Base-by-base conservation (phyloP, 768 basidiomycete species). In the Suillus subaureus region DNA sequence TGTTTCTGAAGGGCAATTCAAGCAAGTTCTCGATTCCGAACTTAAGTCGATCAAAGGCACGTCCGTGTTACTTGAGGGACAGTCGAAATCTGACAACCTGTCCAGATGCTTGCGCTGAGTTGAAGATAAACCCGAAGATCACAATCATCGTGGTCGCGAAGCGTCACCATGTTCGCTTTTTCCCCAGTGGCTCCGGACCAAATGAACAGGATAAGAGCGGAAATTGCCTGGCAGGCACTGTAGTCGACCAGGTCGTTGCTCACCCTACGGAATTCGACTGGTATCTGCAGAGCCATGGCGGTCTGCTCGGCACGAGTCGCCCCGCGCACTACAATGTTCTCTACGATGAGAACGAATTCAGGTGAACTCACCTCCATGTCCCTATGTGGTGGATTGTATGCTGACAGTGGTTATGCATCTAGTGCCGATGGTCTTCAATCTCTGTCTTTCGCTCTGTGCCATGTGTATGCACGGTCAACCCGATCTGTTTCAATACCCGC, bases 111-210 rank as follows among this genome's bases (percentile, higher is more conserved):
- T 94, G 91, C 67, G 66, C 62, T 0, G 83, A 86, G 6, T 70
- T 90, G 1, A 79, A 80, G 8, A 88, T 93, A 35, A 79, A 80
- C 1, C 86, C 87, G 0, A 87, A 84, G 61, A 90, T 94, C 37
- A 94, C 93, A 0, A 78, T 94, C 28, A 84, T 94, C 61, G 81
- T 94, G 31, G 93, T 94, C 8, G 92, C 91, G 18, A 95, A 94
- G 64, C 74, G 76, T 33, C 78, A 79, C 35, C 78, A 80, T 6
- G 79, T 80, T 39, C 79, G 79, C 21, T 84, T 89, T 75, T 89
- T 90, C 80, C 87, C 87, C 0, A 28, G 16, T 18, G 57, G 57
- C 39, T 70, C 64, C 43, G 71, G 73, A 7, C 62, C 64, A 0
- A 67, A 70, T 8, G 84, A 89, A 11, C 85, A 79, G 0, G 92